A percentile compares a stretch with the other conserved stretches of the same genome.
Conservation (phyloP, 192 early-diverging fungal genomes). For the Irineochytrium annulatum region DNA sequence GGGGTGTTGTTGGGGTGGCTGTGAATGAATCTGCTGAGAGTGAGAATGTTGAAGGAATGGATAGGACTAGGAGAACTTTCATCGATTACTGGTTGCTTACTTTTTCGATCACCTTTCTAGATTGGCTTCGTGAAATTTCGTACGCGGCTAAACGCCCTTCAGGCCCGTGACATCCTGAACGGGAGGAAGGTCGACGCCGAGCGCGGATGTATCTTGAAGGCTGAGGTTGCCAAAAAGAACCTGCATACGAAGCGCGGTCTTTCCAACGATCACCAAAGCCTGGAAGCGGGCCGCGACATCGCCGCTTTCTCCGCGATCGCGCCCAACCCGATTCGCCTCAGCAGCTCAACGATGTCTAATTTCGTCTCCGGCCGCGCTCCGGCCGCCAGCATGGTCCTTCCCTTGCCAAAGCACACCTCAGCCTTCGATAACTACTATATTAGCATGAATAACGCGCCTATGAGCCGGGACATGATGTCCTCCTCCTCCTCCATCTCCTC, state of each 20-base stretch:
- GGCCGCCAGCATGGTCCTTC: not conserved
- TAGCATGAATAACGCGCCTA: not conserved
- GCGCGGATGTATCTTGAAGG: slow-evolving; percentile 80
- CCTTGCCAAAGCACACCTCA: slow-evolving; percentile 4
- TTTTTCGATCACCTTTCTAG: too few relatives aligned
- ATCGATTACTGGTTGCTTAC: too few relatives aligned
- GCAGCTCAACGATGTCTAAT: too few relatives aligned
- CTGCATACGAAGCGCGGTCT: slow-evolving; percentile 83
- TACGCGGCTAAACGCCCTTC: slow-evolving; percentile 81
- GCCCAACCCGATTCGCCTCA: too few relatives aligned
- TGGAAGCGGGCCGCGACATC: too few relatives aligned
- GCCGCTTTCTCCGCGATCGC: too few relatives aligned
- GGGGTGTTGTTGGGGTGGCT: too few relatives aligned
- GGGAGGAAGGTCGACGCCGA: slow-evolving; percentile 90
- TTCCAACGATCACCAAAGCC: slow-evolving; percentile 20
- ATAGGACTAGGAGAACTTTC: too few relatives aligned
- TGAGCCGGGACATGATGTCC: not conserved
- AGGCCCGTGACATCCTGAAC: slow-evolving; percentile 87
- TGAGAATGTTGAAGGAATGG: too few relatives aligned
- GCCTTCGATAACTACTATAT: slow-evolving; percentile 2
- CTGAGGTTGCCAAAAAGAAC: slow-evolving; percentile 99
- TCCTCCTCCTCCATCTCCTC: not conserved
- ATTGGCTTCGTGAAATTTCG: slow-evolving; percentile 99
- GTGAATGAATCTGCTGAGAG: too few relatives aligned
- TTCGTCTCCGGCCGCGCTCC: too few relatives aligned